Evolutionary conservation across 2,329 filamentous ascomycete genomes (phyloP), one percentile per base, ranked within the genome.

Genomic region (Fonsecaea nubica): DNA sequence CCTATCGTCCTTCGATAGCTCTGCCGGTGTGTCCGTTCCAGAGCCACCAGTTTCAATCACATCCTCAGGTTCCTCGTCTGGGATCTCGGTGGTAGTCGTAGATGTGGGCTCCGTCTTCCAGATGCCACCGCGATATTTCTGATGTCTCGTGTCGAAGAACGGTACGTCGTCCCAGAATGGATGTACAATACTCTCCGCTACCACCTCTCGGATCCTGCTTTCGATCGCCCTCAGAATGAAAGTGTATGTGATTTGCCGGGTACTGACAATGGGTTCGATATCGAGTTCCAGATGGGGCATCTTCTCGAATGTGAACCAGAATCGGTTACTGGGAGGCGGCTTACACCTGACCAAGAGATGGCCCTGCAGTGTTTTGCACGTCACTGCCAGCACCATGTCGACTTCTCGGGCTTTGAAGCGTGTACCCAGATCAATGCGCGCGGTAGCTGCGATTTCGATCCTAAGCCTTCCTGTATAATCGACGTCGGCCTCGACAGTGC

Each of bases 91-190:
- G 21, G 67, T 72, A 61, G 59, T 65, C 6, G 64, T 61, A 25
- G 58, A 68, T 45, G 66, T 65, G 10, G 73, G 70, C 25, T 80
- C 79, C 62, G 81, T 78, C 69, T 83, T 78, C 88, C 88, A 99
- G 21, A 98, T 90, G 0, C 95, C 95, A 10, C 94, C 95, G 72
- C 95, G 86, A 84, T 92, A 93, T 21, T 82, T 80, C 76, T 97
- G 92, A 64, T 87, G 83, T 63, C 89, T 85, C 0, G 93, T 98
- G 72, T 91, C 88, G 75, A 92, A 90, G 77, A 99, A 98, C 0
- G 95, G 93, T 30, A 92, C 86, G 76, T 99, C 95, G 71, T 99
- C 95, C 94, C 95, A 99, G 75, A 96, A 96, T 0, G 95, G 95
- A 63, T 90, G 83, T 1, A 99, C 95, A 21, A 98, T 78, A 1